phyloP scores from a whole-genome alignment of 257 asterid species.

The Rauvolfia tetraphylla region DNA sequence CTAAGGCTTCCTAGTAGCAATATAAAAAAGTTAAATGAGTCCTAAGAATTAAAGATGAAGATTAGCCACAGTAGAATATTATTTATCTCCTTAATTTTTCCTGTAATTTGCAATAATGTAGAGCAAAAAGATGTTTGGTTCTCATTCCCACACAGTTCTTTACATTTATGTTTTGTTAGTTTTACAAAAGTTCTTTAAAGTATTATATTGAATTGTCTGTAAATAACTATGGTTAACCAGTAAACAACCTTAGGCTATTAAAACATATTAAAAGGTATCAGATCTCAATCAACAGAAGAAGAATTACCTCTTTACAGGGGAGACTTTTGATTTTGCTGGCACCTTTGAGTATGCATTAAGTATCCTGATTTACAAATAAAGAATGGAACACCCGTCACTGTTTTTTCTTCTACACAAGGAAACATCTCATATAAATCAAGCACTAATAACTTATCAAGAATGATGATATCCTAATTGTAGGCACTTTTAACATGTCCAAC shows the following conservation, averaged over 20 bases:
- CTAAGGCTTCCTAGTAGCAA: background rate
- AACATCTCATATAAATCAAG: background rate
- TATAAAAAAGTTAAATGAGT: background rate
- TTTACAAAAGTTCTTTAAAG: background rate
- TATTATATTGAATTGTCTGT: background rate
- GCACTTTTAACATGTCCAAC: background rate
- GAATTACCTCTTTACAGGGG: constrained; percentile 60
- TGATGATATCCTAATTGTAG: background rate
- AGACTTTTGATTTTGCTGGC: constrained; percentile 56
- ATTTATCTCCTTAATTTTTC: background rate
- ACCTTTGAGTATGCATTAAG: constrained; percentile 72
- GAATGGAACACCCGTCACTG: background rate
- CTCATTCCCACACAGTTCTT: background rate
- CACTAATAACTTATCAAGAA: background rate
- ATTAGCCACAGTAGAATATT: background rate
- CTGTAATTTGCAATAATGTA: background rate
- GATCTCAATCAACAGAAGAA: constrained; percentile 12
- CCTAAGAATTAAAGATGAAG: background rate
- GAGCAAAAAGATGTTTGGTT: background rate
- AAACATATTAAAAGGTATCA: background rate
- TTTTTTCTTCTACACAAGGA: background rate
- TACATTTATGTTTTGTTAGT: background rate
- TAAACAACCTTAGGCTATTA: background rate
- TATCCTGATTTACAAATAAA: constrained; percentile 52
- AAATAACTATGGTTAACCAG: background rate